Evolutionary conservation across 2,329 filamentous ascomycete species (phyloP).

Genomic region (Alternaria metachromatica): DNA sequence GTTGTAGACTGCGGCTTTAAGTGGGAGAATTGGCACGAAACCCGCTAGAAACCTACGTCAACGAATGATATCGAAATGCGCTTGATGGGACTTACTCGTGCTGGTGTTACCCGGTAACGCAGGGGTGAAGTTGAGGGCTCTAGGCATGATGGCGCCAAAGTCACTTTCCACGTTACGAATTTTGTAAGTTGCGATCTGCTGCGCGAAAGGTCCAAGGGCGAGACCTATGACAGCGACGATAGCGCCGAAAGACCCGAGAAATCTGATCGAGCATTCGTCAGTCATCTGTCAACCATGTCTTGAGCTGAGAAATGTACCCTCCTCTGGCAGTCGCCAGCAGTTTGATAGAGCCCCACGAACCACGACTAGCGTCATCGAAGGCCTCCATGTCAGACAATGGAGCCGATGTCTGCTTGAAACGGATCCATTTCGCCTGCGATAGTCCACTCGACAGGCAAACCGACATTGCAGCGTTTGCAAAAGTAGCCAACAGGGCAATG

Average conservation of each 20-base stretch:
- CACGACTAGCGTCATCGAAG: conserved; percentile 21
- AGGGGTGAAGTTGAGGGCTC: conserved; percentile 17
- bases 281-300: not conserved
- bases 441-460: conserved; percentile 20
- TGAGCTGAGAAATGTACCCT: conserved; percentile 9
- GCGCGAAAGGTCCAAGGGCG: conserved; percentile 18
- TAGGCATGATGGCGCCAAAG: conserved; percentile 12
- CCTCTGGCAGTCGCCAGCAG: conserved; percentile 11
- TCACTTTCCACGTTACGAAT: conserved; percentile 18
- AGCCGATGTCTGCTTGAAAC: conserved; percentile 10
- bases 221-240: conserved; percentile 15
- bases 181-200: conserved; percentile 21
- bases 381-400: conserved; percentile 18
- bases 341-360: conserved; percentile 17
- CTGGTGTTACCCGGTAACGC: conserved; percentile 16
- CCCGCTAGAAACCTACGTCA: conserved; percentile 9
- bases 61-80: not conserved
- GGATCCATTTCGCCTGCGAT: conserved; percentile 21
- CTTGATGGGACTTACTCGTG: conserved; percentile 10
- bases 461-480: conserved; percentile 20
- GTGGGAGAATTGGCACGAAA: conserved; percentile 17
- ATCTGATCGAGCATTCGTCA: conserved; percentile 8
- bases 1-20: conserved; percentile 21
- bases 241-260: conserved; percentile 18
- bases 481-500: conserved; percentile 18